Base-by-base conservation (phyloP, 2,329 filamentous ascomycete species). In the Fusarium newnesense region DNA sequence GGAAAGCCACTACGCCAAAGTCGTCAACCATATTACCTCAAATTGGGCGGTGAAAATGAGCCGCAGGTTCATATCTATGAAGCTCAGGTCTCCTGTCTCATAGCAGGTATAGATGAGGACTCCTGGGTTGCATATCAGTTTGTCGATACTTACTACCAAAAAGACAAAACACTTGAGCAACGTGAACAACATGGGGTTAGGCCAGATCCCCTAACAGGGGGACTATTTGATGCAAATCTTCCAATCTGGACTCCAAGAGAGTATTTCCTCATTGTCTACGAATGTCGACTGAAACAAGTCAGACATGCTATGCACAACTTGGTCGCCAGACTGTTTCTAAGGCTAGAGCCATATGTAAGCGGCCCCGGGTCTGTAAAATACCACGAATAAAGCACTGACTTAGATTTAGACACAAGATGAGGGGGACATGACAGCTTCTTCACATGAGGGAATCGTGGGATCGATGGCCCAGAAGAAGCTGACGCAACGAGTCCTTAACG, bases 341-440 rank as follows among this genome's bases (percentile, higher is more conserved):
- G 44, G 1, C 9, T 64, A 4, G 37, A 64, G 4, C 58, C 40
- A 13, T 39, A 65, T 30, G 47, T 62, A 30, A 47, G 58, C 15
- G 12, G 1, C 16, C 5, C 1, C n/a, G 1, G 3, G 2, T 1
- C 2, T 9, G 4, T 9, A 9, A 1, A 9, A 3, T 9, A 15
- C 0, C 2, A 19, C 16, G 2, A 7, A 19, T n/a, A 4, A 11
- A 8, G 2, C 26, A 10, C 37, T 36, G 24, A 46, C 16, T 30
- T 16, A 2, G 1, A 3, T 2, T 3, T 6, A 65, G 63, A 63
- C 44, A 2, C 59, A 64, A 10, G 59, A 63, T 13, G 19, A 52
- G 11, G 19, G 34, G 0, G 39, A 37, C 0, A 11, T 46, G 3
- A 4, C 34, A 2, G 1, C n/a, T n/a, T 13, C 19, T 4, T n/a